A percentile compares a stretch with the other conserved stretches of the same genome.
phyloP scores from a whole-genome alignment of 1,284 basidiomycete species.

The Amylostereum areolatum region DNA sequence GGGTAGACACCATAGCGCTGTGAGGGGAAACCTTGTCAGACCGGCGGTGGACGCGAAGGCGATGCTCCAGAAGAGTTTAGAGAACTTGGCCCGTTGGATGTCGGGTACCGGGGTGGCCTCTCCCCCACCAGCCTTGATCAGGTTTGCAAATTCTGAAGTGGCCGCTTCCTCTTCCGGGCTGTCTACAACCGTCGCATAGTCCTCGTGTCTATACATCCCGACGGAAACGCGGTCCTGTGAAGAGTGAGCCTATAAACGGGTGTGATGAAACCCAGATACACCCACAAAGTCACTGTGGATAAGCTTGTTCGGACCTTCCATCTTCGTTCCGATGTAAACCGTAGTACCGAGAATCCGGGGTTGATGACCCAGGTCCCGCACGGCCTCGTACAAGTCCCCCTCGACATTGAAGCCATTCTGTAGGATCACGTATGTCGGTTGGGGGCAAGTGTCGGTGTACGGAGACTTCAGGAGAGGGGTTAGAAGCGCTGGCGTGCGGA shows the following conservation, averaged over 20 bases:
- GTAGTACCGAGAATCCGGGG: constrained; percentile 51
- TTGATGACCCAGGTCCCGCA: constrained; percentile 36
- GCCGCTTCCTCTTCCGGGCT: constrained; percentile 35
- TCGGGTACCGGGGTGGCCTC: constrained; percentile 45
- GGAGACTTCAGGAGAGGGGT: constrained; percentile 47
- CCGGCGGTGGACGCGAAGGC: constrained; percentile 48
- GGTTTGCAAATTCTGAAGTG: constrained; percentile 39
- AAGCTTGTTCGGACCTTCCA: constrained; percentile 40
- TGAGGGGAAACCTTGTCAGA: constrained; percentile 43
- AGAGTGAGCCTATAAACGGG: neutral
- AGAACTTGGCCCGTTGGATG: constrained; percentile 55
- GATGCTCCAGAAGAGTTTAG: constrained; percentile 64
- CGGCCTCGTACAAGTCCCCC: constrained; percentile 51
- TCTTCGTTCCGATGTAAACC: constrained; percentile 48
- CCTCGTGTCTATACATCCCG: constrained; percentile 46
- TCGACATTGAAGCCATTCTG: constrained; percentile 80
- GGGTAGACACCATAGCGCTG: constrained; percentile 47
- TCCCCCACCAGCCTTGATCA: constrained; percentile 44
- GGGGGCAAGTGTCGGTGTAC: constrained; percentile 39
- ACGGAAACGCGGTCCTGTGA: constrained; percentile 43
- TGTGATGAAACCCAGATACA: neutral
- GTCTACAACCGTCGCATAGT: constrained; percentile 35
- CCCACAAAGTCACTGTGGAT: constrained; percentile 48
- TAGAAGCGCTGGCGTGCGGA: constrained; percentile 52
- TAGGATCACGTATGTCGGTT: constrained; percentile 62